Base-by-base conservation (phyloP, 352 stramenopile species). In the Phytophthora sansomeana region DNA sequence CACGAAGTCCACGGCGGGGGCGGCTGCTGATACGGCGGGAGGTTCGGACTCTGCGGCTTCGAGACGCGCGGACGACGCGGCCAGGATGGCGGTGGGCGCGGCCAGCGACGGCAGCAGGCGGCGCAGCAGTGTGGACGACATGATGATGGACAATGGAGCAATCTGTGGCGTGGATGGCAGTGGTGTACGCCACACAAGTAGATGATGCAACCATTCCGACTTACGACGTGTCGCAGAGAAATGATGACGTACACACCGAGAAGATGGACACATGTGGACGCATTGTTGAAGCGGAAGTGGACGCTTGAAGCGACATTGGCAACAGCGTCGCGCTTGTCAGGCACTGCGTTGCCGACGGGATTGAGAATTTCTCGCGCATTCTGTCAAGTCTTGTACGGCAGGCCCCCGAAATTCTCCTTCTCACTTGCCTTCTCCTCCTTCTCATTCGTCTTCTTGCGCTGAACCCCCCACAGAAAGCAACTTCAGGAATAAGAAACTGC, bases 1-100 rank as follows among this genome's bases (percentile, higher is more conserved):
- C 8, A 95, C 69, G 53, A 91, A 95, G 64, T 93, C 82, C 44
- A 89, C 63, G 17, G 77, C 71, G 41, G 72, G 64, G 14, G 24
- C 11, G 6, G 49, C 24, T 1, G 58, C 6, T 28, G 13, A 3
- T 3, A 3, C 1, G 1, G 26, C 26, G 4, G 47, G 5, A 3
- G 51, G 6, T 2, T 47, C 43, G 0, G 67, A 42, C 4, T 68
- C 50, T 3, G 55, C 42, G 10, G 52, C 62, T 38, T 82, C 77
- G 26, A 83, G 55, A 44, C 55, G 69, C 13, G 77, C 32, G 0
- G 71, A 58, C 10, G 64, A 72, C 9, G 56, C 14, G 28, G 63
- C 51, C 1, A 77, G 16, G 4, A 81, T 46, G 13, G 66, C 65
- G 9, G 65, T 50, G 7, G 73, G 58, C 0, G 70, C 73, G 5